Percentiles rank a stretch among this genome's conserved stretches.
Conservation (phyloP, 2,329 filamentous ascomycete genomes). For the Cordyceps pruinosa region DNA sequence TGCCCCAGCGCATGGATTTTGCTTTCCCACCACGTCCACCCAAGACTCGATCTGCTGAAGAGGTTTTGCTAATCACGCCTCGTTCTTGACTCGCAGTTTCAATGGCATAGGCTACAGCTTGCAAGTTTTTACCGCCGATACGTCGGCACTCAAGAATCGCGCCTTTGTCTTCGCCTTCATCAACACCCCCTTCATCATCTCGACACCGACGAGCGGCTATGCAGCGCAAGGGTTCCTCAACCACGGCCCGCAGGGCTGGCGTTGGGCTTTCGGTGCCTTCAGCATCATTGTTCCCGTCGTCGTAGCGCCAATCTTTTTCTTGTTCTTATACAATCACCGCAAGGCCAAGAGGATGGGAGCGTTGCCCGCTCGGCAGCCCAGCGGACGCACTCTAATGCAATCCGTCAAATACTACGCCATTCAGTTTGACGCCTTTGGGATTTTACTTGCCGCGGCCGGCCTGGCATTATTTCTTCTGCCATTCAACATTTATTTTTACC, state of each 20-base stretch:
- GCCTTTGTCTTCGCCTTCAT: constrained; percentile 50
- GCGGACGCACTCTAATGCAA: constrained; percentile 29
- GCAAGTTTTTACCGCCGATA: constrained; percentile 57
- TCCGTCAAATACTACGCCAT: constrained; percentile 40
- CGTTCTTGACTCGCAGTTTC: constrained; percentile 22
- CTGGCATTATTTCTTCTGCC: constrained; percentile 57
- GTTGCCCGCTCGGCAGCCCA: constrained; percentile 6
- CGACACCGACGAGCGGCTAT: constrained; percentile 25
- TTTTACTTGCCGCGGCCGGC: constrained; percentile 50
- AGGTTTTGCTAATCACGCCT: neutral
- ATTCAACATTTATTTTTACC: constrained; percentile 39
- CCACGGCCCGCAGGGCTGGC: constrained; percentile 17
- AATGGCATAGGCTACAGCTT: constrained; percentile 51
- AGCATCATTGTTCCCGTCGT: constrained; percentile 45
- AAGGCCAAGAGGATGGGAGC: constrained; percentile 8
- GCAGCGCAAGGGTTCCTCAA: constrained; percentile 18
- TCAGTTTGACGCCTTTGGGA: constrained; percentile 50
- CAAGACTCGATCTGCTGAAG: neutral
- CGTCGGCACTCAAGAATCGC: constrained; percentile 52
- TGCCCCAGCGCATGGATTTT: neutral
- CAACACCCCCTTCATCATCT: constrained; percentile 41
- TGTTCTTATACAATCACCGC: constrained; percentile 13
- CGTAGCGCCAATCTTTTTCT: constrained; percentile 15
- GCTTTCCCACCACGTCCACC: no score
- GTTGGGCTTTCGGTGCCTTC: constrained; percentile 45